Percentiles rank a stretch among this genome's conserved stretches.
These are phyloP conservation scores for Rhizopogon vinicolor DNA, from an alignment of 768 basidiomycete species.

Conservation along the genomic window DNA sequence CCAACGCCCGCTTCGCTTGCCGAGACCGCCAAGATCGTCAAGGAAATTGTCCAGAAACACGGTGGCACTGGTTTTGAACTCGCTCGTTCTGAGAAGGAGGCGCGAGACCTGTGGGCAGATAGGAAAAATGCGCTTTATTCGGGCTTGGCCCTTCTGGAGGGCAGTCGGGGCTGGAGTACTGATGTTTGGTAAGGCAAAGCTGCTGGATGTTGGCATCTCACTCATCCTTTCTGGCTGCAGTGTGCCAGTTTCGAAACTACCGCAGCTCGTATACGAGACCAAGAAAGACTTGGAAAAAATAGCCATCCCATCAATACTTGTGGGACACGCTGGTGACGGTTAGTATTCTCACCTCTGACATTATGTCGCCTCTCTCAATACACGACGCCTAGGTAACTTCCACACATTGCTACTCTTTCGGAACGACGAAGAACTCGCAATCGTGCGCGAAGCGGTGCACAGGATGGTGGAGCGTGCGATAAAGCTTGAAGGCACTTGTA, in stretches of 20 bases:
- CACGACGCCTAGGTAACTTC: constrained; percentile 36
- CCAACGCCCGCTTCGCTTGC: constrained; percentile 52
- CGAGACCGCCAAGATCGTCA: constrained; percentile 57
- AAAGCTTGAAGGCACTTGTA: constrained; percentile 70
- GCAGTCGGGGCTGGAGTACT: constrained; percentile 59
- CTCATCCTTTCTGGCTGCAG: constrained; percentile 15
- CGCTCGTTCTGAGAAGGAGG: constrained; percentile 60
- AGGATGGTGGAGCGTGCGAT: constrained; percentile 68
- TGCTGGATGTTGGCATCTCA: neutral
- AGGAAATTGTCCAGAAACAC: constrained; percentile 54
- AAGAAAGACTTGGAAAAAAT: constrained; percentile 59
- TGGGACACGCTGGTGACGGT: constrained; percentile 78
- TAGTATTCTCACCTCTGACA: constrained; percentile 24
- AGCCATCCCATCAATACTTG: constrained; percentile 59
- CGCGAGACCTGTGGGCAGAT: constrained; percentile 68
- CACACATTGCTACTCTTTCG: constrained; percentile 52
- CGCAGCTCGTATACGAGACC: constrained; percentile 62
- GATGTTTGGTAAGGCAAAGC: constrained; percentile 60
- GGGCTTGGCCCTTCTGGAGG: constrained; percentile 52
- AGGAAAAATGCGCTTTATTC: constrained; percentile 63
- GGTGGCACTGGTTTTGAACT: constrained; percentile 66
- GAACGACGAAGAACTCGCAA: constrained; percentile 46
- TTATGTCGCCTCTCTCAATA: neutral
- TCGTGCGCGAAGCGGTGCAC: constrained; percentile 42
- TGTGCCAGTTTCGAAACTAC: constrained; percentile 63